A percentile compares a stretch with the other conserved stretches of the same genome.
Conservation (phyloP, 139 green algal genomes). For the Pseudopediastrum boryanum region DNA sequence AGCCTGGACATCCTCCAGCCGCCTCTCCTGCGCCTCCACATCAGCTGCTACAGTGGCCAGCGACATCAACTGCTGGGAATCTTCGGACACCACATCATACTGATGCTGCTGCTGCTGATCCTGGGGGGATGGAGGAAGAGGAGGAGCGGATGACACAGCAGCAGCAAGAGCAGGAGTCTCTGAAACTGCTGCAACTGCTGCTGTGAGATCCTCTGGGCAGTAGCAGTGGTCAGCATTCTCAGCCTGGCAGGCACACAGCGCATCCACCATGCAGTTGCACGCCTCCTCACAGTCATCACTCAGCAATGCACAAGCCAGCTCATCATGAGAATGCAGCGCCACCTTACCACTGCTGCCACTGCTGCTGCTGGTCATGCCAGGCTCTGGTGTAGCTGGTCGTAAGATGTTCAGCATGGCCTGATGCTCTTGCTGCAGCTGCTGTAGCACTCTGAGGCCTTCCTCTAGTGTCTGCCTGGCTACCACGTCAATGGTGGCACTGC, state of each 20-base stretch:
- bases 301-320: constrained; percentile 23
- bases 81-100: background rate
- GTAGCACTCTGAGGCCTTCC: no score
- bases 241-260: constrained; percentile 21
- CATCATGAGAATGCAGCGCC: constrained; percentile 9
- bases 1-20: background rate
- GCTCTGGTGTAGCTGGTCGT: no score
- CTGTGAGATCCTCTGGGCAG: background rate
- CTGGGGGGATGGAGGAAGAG: background rate
- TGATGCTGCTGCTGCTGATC: background rate
- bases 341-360: background rate
- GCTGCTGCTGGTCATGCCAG: background rate
- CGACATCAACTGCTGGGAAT: background rate
- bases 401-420: no score
- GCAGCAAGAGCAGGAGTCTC: background rate
- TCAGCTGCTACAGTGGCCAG: background rate
- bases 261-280: constrained; percentile 18
- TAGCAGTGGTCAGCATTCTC: background rate
- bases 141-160: background rate
- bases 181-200: constrained; percentile 6
- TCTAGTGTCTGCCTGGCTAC: no score
- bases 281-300: constrained; percentile 30
- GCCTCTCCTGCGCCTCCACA: background rate
- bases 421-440: no score
- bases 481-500: background rate